Evolutionary conservation across 441 rosid genomes (phyloP), one percentile per base, ranked within the genome.

Genomic region (Francoa sonchifolia): DNA sequence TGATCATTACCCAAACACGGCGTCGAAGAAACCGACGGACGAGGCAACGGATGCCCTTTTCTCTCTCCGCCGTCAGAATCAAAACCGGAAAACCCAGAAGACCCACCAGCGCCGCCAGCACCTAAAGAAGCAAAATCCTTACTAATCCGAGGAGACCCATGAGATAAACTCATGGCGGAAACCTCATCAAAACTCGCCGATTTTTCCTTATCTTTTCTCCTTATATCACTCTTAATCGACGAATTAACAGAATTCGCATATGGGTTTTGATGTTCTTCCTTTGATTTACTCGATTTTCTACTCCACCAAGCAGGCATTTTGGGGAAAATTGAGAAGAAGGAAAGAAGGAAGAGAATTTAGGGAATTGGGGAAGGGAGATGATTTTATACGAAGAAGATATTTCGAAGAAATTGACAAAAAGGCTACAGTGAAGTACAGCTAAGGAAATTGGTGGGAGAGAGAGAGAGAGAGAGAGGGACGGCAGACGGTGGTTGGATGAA

Each of bases 301-400:
- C 65, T 39, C 88, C 85, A 86, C 94, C 90, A 86, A 63, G 70
- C 68, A 57, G 79, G 90, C 94, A 86, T 85, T 45, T 50, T 55
- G 18, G 33, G 9, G 19, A 20, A 29, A 1, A 42, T 18, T 19
- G 5, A 33, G 22, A 41, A 2, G 46, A 30, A 52, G 33, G 44
- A 47, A 25, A 39, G 52, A 40, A 19, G 18, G 54, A 48, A 21
- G 51, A 61, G 23, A 21, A 26, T 22, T n/a, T n/a, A 54, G 23
- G 8, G 33, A 6, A 38, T 2, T 13, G 14, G 6, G 12, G 43
- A 53, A 25, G 53, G 42, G 44, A 21, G 10, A 21, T 21, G 40
- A 22, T 23, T 49, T 48, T 63, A 52, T 23, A 28, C 0, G 39
- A 45, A 2, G 46, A 13, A 9, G 32, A 47, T 41, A 32, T 66